Conservation (phyloP, 495 filamentous ascomycete species). For the Letharia lupina region DNA sequence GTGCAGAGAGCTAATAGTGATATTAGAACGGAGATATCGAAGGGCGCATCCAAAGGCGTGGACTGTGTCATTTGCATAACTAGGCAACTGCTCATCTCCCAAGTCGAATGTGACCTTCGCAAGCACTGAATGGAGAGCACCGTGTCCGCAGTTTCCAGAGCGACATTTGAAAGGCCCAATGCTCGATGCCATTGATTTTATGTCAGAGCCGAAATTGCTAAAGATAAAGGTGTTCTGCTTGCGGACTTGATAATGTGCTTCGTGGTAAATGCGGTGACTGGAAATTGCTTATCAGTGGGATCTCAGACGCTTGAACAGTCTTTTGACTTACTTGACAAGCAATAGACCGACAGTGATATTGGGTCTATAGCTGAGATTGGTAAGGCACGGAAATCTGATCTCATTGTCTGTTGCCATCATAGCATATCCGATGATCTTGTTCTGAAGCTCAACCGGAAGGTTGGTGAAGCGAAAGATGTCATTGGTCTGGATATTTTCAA, state of each 20-base stretch:
- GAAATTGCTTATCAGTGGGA: neutral
- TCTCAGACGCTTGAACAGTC: neutral
- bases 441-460: neutral
- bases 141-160: neutral
- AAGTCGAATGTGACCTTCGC: neutral
- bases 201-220: neutral
- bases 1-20: neutral
- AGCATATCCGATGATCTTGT: constrained; percentile 6
- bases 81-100: neutral
- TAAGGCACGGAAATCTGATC: constrained; percentile 10
- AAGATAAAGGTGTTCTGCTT: constrained; percentile 11
- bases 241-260: constrained; percentile 2
- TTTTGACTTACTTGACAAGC: constrained; percentile 3
- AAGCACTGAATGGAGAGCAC: neutral
- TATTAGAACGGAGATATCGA: neutral
- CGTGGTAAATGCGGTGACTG: constrained; percentile 16
- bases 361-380: neutral
- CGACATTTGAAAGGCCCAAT: neutral
- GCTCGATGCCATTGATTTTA: neutral
- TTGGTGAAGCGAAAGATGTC: neutral
- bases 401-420: constrained; percentile 5
- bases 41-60: constrained; percentile 10
- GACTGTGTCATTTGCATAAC: neutral
- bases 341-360: constrained; percentile 3
- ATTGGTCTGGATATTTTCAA: neutral